Evolutionary conservation across 176 grass and related monocot genomes (phyloP).

Genomic region (Triticum monococcum): DNA sequence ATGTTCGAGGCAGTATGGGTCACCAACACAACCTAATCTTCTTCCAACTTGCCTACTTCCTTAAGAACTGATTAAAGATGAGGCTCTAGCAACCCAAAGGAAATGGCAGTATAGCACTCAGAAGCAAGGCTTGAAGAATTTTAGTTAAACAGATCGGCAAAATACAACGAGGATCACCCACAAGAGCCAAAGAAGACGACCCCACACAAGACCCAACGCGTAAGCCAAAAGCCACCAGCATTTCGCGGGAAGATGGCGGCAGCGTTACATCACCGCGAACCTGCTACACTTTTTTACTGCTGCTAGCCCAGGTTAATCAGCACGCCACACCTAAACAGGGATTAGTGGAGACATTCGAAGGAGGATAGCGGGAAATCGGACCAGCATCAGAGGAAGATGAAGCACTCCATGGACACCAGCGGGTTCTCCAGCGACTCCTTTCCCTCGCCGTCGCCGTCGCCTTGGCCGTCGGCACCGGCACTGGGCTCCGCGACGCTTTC

Average conservation of each 20-base stretch:
- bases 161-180: neutral
- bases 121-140: neutral
- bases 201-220: neutral
- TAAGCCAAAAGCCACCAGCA: slow-evolving; percentile 5
- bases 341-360: slow-evolving; percentile 23
- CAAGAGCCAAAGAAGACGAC: neutral
- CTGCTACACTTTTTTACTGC: neutral
- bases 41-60: too few species aligned
- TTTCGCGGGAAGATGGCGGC: slow-evolving; percentile 14
- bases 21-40: neutral
- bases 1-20: neutral
- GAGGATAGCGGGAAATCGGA: slow-evolving; percentile 23
- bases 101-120: neutral
- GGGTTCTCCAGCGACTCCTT: slow-evolving; percentile 88
- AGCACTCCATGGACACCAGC: slow-evolving; percentile 87
- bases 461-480: neutral
- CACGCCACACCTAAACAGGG: neutral
- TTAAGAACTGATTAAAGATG: neutral
- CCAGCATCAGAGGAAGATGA: slow-evolving; percentile 73
- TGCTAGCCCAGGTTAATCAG: neutral
- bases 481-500: neutral
- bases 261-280: neutral
- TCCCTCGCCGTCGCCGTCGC: slow-evolving; percentile 31
- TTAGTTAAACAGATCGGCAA: neutral
- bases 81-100: neutral